Evolutionary conservation across 108 stramenopile genomes (phyloP).

Genomic region (Skeletonema menzelii): DNA sequence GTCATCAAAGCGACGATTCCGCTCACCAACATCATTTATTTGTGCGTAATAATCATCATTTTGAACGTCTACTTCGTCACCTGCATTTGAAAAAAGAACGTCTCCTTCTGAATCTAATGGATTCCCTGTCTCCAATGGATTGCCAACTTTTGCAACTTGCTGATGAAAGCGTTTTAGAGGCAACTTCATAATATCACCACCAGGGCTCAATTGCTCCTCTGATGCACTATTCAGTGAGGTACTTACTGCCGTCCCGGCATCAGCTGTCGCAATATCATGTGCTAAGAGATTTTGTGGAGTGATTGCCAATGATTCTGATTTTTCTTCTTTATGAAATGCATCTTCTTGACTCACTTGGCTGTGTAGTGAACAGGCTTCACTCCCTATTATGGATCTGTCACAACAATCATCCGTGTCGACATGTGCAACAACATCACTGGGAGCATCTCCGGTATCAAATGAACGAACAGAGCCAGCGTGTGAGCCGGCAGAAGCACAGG

Average conservation of each 20-base stretch:
- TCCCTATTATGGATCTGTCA: conserved; percentile 10
- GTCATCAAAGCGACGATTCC: too few species aligned
- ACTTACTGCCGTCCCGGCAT: not conserved
- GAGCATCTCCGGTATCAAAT: conserved; percentile 8
- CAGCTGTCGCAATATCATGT: conserved; percentile 1
- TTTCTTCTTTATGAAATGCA: conserved; percentile 6
- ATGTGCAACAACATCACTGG: conserved; percentile 22
- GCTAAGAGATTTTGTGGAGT: conserved; percentile 1
- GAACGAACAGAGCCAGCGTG: conserved; percentile 13
- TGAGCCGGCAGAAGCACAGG: conserved; percentile 11
- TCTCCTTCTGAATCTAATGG: not conserved
- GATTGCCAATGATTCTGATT: conserved; percentile 6
- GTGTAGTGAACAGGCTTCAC: conserved; percentile 12
- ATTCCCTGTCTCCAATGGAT: not conserved
- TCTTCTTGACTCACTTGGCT: conserved; percentile 19
- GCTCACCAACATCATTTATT: too few species aligned
- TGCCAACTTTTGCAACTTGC: not conserved
- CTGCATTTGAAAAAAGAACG: not conserved
- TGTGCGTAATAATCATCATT: too few species aligned
- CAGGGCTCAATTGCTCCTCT: not conserved
- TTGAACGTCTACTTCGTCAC: not conserved
- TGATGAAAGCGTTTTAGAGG: not conserved
- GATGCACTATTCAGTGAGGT: not conserved
- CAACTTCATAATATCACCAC: not conserved
- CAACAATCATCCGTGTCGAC: conserved; percentile 13